Evolutionary conservation across 176 grass and related monocot genomes (phyloP).

Genomic region (Aegilops tauschii): DNA sequence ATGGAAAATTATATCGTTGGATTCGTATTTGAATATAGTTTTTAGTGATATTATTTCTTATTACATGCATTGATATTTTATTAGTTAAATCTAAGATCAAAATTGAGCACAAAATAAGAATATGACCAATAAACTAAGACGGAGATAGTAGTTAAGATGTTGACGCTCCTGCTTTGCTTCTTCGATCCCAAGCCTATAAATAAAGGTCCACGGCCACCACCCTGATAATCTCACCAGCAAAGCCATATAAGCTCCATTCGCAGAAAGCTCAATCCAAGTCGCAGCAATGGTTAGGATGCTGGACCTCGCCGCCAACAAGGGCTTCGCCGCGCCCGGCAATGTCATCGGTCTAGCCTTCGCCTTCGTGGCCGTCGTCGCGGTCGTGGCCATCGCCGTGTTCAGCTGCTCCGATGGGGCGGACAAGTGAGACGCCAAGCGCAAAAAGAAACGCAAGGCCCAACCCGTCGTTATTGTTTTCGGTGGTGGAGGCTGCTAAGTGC

Average conservation of each 20-base stretch:
- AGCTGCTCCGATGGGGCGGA: background rate
- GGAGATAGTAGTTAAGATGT: background rate
- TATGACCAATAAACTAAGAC: no score
- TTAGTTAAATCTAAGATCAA: no score
- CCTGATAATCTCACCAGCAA: background rate
- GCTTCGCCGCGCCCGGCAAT: background rate
- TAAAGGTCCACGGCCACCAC: background rate
- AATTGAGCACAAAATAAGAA: no score
- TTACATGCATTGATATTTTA: no score
- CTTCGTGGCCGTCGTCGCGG: background rate
- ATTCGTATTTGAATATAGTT: no score
- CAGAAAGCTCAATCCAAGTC: background rate
- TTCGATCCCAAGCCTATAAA: background rate
- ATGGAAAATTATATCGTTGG: no score
- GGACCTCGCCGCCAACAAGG: background rate
- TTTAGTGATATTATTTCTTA: no score
- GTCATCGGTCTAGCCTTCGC: background rate
- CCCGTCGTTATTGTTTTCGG: background rate
- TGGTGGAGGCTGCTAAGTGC: background rate
- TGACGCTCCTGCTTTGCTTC: background rate
- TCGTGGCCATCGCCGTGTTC: background rate
- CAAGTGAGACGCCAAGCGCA: background rate
- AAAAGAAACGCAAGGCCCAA: background rate
- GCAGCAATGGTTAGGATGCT: background rate
- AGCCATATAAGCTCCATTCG: background rate